Conservation (phyloP, 2,329 filamentous ascomycete genomes). For the Fusarium algeriense region DNA sequence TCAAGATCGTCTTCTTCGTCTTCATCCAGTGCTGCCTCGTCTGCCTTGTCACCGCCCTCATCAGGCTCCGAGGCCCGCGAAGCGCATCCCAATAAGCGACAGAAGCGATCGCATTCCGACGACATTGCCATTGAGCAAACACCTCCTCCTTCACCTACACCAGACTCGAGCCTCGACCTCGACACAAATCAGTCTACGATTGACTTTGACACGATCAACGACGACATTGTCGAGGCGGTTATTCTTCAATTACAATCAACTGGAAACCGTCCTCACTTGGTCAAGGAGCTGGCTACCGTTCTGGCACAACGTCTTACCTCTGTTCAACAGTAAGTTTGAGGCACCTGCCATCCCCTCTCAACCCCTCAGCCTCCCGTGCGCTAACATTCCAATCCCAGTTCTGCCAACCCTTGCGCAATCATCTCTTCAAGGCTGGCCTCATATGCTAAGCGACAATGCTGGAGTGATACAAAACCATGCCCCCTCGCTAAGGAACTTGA, state of each 20-base stretch:
- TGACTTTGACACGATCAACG: conserved; percentile 86
- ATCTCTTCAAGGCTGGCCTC: conserved; percentile 91
- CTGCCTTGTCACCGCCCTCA: conserved; percentile 50
- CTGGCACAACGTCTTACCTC: conserved; percentile 81
- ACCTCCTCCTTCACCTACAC: conserved; percentile 63
- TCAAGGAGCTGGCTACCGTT: conserved; percentile 90
- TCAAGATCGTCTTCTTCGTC: conserved; percentile 49
- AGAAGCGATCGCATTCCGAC: conserved; percentile 86
- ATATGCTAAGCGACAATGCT: conserved; percentile 88
- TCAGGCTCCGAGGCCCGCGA: conserved; percentile 50
- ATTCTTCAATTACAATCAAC: conserved; percentile 90
- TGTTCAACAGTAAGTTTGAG: conserved; percentile 85
- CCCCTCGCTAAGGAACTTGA: conserved; percentile 94
- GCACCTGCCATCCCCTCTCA: conserved; percentile 22
- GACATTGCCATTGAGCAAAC: conserved; percentile 83
- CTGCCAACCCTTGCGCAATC: conserved; percentile 93
- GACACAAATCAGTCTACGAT: conserved; percentile 48
- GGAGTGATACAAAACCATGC: conserved; percentile 83
- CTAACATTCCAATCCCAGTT: conserved; percentile 68
- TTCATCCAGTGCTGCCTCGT: conserved; percentile 46
- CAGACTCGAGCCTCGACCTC: conserved; percentile 47
- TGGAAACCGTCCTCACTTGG: conserved; percentile 90
- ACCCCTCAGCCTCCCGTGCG: conserved; percentile 26
- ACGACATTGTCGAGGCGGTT: conserved; percentile 93
- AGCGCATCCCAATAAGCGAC: conserved; percentile 70